Conservation (phyloP, 1,284 basidiomycete genomes). For the Psilocybe mexicana region DNA sequence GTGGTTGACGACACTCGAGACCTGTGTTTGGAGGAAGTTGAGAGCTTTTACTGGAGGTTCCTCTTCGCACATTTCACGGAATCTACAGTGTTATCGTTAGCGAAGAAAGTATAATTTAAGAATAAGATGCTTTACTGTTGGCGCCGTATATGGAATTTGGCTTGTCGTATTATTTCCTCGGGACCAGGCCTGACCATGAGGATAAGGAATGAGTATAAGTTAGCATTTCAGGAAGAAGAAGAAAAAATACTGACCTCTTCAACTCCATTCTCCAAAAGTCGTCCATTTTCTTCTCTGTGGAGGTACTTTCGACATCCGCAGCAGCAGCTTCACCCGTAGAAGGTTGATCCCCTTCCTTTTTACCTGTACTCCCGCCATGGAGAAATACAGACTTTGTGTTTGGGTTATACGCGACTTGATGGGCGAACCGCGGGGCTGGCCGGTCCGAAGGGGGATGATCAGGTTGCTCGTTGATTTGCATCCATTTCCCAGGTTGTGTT, state of each 20-base stretch:
- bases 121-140: constrained; percentile 57
- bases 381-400: constrained; percentile 57
- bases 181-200: constrained; percentile 46
- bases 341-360: constrained; percentile 17
- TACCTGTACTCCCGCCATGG: constrained; percentile 71
- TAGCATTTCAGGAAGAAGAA: not conserved
- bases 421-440: constrained; percentile 66
- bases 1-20: constrained; percentile 72
- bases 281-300: constrained; percentile 54
- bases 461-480: constrained; percentile 46
- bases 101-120: not conserved
- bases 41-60: constrained; percentile 66
- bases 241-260: constrained; percentile 46
- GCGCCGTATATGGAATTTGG: constrained; percentile 59
- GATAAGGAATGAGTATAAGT: constrained; percentile 6
- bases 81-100: constrained; percentile 42
- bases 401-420: constrained; percentile 73
- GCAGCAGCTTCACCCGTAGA: constrained; percentile 17
- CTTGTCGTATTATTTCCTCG: constrained; percentile 61
- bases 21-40: constrained; percentile 66
- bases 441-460: constrained; percentile 30
- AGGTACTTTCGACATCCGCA: constrained; percentile 15
- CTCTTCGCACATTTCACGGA: constrained; percentile 76
- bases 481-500: constrained; percentile 62
- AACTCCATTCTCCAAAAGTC: constrained; percentile 78